A percentile compares a stretch with the other conserved stretches of the same genome.
phyloP scores from a whole-genome alignment of 2,329 filamentous ascomycete species.

The Torrubiellomyces zombiae region DNA sequence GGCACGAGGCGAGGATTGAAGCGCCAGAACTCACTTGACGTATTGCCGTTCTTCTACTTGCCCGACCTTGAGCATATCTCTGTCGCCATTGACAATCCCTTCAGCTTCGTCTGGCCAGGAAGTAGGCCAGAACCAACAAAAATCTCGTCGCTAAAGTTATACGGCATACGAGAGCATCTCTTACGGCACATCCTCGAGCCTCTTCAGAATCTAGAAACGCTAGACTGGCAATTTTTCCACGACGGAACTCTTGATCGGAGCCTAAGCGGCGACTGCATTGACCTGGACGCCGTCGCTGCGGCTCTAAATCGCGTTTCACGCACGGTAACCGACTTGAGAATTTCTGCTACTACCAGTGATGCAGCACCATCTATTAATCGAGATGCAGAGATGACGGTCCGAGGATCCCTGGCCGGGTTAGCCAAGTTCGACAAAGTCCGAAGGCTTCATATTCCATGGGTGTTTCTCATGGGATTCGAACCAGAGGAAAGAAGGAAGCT shows the following conservation, averaged over 20 bases:
- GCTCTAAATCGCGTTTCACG: not conserved
- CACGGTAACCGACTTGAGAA: constrained; percentile 1
- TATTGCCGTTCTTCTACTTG: constrained; percentile 4
- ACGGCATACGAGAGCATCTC: constrained; percentile 3
- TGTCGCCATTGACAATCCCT: constrained; percentile 4
- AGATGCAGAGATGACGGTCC: not conserved
- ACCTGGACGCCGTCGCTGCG: constrained; percentile 4
- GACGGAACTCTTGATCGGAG: constrained; percentile 1
- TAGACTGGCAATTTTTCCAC: constrained; percentile 5
- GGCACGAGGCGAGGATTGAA: not conserved
- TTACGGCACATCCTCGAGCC: constrained; percentile 4
- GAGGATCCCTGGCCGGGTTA: constrained; percentile 1
- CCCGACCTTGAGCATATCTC: constrained; percentile 1
- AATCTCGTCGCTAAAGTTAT: constrained; percentile 2
- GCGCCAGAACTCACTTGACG: constrained; percentile 2
- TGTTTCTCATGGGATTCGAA: constrained; percentile 3
- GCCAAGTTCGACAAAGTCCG: not conserved
- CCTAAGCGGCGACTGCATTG: not conserved
- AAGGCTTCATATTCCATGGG: constrained; percentile 1
- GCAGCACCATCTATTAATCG: no score
- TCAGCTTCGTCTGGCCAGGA: constrained; percentile 3
- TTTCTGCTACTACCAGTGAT: not conserved
- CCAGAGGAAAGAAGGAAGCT: not conserved
- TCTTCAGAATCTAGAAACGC: not conserved
- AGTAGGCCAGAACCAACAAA: not conserved